A percentile compares a stretch with the other conserved stretches of the same genome.
These are phyloP conservation scores for Sphagnum fallax DNA, from an alignment of 228 moss, liverwort and hornwort genomes.

Conservation along the genomic window DNA sequence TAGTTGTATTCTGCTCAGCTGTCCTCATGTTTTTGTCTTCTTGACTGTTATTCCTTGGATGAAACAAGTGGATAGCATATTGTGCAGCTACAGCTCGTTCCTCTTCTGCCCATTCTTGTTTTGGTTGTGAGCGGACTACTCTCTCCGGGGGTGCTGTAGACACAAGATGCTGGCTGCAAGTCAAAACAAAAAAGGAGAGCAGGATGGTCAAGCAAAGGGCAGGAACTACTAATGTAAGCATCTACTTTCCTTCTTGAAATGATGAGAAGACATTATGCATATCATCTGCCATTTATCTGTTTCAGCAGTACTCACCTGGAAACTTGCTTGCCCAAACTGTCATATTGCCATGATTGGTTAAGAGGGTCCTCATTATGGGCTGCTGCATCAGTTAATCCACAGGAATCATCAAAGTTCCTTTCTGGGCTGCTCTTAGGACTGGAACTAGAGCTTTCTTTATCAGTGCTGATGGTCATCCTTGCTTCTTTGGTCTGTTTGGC, in stretches of 20 bases:
- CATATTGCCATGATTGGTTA: conserved; percentile 38
- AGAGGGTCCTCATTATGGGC: conserved; percentile 14
- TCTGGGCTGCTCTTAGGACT: conserved; percentile 91
- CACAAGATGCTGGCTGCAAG: conserved; percentile 9
- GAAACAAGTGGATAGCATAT: conserved; percentile 56
- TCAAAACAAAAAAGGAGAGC: not conserved
- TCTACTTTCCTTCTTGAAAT: not conserved
- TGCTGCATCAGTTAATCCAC: conserved; percentile 63
- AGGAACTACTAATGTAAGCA: too few species aligned
- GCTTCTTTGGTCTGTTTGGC: conserved; percentile 20
- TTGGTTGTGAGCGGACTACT: conserved; percentile 6
- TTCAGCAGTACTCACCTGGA: conserved; percentile 15
- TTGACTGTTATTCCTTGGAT: conserved; percentile 35
- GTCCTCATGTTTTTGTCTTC: conserved; percentile 28
- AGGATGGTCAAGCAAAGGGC: too few species aligned
- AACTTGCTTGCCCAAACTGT: conserved; percentile 15
- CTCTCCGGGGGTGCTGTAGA: conserved; percentile 28
- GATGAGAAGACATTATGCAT: not conserved
- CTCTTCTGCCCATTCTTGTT: conserved; percentile 73
- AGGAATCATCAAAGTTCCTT: conserved; percentile 56
- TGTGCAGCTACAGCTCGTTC: conserved; percentile 58
- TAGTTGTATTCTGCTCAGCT: conserved; percentile 35
- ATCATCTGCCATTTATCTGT: too few species aligned
- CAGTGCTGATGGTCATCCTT: conserved; percentile 46
- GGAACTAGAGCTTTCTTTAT: conserved; percentile 68